These are phyloP conservation scores for Dryas drummondii DNA, from an alignment of 306 rosid genomes.

Conservation along the genomic window DNA sequence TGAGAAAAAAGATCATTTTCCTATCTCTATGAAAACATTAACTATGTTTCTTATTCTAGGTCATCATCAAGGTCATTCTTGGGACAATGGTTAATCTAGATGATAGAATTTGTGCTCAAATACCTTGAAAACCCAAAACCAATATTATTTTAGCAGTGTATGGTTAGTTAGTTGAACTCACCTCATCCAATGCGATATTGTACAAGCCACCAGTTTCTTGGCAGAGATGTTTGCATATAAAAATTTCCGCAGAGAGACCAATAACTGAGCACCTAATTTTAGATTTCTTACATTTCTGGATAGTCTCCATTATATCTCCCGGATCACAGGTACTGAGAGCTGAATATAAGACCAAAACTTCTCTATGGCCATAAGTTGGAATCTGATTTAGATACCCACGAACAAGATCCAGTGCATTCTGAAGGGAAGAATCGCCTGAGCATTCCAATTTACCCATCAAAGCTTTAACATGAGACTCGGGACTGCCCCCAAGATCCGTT, in stretches of 20 bases:
- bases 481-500: constrained; percentile 96
- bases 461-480: constrained; percentile 84
- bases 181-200: constrained; percentile 86
- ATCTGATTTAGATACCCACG: constrained; percentile 73
- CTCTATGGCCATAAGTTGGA: constrained; percentile 92
- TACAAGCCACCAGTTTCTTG: constrained; percentile 94
- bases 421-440: constrained; percentile 92
- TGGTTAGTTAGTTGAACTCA: constrained; percentile 34
- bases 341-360: constrained; percentile 80
- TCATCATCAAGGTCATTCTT: no score
- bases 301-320: constrained; percentile 92
- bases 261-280: constrained; percentile 96
- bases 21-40: no score
- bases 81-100: no score
- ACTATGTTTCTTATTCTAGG: no score
- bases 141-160: background rate
- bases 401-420: constrained; percentile 89
- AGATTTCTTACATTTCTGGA: constrained; percentile 79
- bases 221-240: constrained; percentile 85
- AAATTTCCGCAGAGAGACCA: constrained; percentile 94
- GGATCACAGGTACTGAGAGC: constrained; percentile 98
- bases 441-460: constrained; percentile 93
- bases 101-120: background rate
- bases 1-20: background rate
- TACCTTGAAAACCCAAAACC: background rate